phyloP scores from a whole-genome alignment of 192 early-diverging fungal genomes.

The Coemansia umbellata region DNA sequence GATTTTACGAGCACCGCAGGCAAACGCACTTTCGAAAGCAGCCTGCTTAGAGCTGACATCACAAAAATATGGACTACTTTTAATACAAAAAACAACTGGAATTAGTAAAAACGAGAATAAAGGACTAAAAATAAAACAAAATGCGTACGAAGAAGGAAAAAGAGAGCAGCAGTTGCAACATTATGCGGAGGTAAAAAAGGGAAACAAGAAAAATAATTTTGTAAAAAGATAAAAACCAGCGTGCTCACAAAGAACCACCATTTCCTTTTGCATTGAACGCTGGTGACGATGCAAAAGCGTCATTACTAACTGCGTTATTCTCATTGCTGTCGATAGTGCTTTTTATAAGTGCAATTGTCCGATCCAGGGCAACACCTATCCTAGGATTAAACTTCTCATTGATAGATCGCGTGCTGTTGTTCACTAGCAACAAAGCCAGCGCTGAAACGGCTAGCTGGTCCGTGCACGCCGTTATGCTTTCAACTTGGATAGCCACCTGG shows the following conservation, averaged over 20 bases:
- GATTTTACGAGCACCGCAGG: constrained; percentile 19
- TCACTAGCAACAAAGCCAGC: no score
- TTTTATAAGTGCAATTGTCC: neutral
- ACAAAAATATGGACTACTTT: constrained; percentile 10
- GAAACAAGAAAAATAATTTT: no score
- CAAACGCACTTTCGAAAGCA: neutral
- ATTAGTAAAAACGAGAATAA: neutral
- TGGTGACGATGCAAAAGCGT: neutral
- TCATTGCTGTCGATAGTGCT: neutral
- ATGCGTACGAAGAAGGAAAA: neutral
- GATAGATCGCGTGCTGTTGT: no score
- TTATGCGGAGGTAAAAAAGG: no score
- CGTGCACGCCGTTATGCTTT: no score
- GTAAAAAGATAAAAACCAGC: no score
- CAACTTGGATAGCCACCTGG: no score
- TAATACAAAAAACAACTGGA: neutral
- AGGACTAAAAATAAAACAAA: neutral
- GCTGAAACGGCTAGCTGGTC: no score
- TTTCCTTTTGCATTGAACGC: no score
- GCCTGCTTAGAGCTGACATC: neutral
- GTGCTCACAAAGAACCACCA: no score
- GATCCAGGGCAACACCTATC: no score
- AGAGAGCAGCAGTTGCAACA: neutral
- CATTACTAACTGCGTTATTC: neutral
- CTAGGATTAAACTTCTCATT: no score